These are phyloP conservation scores for Ambrosiella beaveri DNA, from an alignment of 2,329 filamentous ascomycete genomes.

Conservation along the genomic window DNA sequence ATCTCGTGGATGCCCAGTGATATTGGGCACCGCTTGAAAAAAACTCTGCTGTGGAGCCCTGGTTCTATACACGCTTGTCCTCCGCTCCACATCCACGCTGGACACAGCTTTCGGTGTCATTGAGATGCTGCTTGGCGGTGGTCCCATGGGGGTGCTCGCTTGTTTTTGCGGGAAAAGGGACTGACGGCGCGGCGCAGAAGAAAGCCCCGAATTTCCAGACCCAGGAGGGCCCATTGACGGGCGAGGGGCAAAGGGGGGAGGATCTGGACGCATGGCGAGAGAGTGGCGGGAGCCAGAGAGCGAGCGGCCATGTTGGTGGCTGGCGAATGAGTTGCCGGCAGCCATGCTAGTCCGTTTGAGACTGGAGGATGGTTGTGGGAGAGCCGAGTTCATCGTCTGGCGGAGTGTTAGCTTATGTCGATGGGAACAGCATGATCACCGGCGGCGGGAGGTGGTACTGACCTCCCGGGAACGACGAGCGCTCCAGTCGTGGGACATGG, in stretches of 20 bases:
- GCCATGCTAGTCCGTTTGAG: slow-evolving; percentile 84
- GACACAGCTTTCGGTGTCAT: slow-evolving; percentile 7
- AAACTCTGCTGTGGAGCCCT: slow-evolving; percentile 77
- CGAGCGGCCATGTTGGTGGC: slow-evolving; percentile 57
- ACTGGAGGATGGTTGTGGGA: slow-evolving; percentile 70
- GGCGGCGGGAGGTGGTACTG: slow-evolving; percentile 19
- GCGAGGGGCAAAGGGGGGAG: slow-evolving; percentile 63
- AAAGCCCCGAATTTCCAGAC: slow-evolving; percentile 63
- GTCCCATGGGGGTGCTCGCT: slow-evolving; percentile 35
- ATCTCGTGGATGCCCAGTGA: slow-evolving; percentile 69
- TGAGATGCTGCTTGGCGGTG: slow-evolving; percentile 14
- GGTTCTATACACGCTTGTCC: slow-evolving; percentile 67
- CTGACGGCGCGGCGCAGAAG: slow-evolving; percentile 62
- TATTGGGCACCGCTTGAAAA: slow-evolving; percentile 71
- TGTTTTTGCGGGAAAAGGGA: slow-evolving; percentile 66
- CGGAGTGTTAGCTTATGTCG: neutral
- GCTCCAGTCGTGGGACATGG: slow-evolving; percentile 87
- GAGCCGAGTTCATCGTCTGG: slow-evolving; percentile 56
- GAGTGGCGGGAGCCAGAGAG: slow-evolving; percentile 72
- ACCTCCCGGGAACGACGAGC: slow-evolving; percentile 86
- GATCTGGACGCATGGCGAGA: slow-evolving; percentile 69
- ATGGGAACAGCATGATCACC: neutral
- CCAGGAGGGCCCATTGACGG: slow-evolving; percentile 70
- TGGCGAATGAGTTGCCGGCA: slow-evolving; percentile 45
- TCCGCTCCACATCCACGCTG: slow-evolving; percentile 36